Evolutionary conservation across 208 protist genomes (phyloP).

Genomic region (Plasmodiophora brassicae): DNA sequence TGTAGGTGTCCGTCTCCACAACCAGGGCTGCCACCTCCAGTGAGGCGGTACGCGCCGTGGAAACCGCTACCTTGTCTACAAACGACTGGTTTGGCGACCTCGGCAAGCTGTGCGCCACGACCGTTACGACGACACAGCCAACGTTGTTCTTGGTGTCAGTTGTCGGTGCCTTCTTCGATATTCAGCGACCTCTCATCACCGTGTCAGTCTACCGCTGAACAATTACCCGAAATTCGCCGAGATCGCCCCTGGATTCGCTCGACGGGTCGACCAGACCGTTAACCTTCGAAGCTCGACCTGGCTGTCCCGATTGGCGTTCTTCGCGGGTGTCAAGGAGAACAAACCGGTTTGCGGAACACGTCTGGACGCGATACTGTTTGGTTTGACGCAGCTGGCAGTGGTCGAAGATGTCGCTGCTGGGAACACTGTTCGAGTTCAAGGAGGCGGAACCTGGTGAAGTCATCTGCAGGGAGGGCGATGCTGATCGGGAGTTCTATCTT

Average conservation of each 20-base stretch:
- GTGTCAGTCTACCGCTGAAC: not conserved
- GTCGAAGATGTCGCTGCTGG: conserved; percentile 18
- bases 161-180: not conserved
- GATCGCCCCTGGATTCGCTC: not conserved
- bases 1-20: not conserved
- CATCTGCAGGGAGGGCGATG: not conserved
- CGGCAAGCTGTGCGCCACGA: not conserved
- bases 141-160: not conserved
- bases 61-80: not conserved
- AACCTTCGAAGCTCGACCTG: conserved; percentile 2
- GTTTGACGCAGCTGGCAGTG: not conserved
- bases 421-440: not conserved
- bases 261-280: conserved; percentile 13
- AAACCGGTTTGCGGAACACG: not conserved
- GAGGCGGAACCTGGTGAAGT: not conserved
- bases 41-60: not conserved
- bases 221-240: conserved; percentile 10
- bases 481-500: not conserved
- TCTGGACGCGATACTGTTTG: no score
- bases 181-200: not conserved
- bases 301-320: conserved; percentile 6
- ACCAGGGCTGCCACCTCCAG: no score
- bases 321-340: conserved; percentile 6
- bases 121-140: not conserved
- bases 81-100: conserved; percentile 29